Conservation (phyloP, 768 basidiomycete genomes). For the Tephrocybe sp. region DNA sequence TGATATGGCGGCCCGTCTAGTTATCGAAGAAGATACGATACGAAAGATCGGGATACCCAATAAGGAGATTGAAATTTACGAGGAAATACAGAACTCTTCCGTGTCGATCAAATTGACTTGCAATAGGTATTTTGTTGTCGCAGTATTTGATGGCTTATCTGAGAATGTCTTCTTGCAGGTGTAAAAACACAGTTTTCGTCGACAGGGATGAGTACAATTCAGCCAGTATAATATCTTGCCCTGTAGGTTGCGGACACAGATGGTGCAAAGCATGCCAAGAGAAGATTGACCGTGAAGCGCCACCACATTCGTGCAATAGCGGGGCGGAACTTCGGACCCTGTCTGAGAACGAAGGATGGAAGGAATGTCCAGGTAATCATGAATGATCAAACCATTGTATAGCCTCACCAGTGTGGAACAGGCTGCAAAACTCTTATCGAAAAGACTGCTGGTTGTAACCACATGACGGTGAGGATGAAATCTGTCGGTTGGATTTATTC, state of each 20-base stretch:
- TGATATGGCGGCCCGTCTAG: slow-evolving; percentile 23
- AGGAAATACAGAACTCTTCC: slow-evolving; percentile 43
- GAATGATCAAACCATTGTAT: too few species aligned
- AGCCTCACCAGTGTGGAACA: slow-evolving; percentile 10
- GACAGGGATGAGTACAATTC: slow-evolving; percentile 46
- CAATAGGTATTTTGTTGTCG: slow-evolving; percentile 37
- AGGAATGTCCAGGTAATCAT: slow-evolving; percentile 54
- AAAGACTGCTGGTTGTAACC: slow-evolving; percentile 53
- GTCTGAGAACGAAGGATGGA: slow-evolving; percentile 57
- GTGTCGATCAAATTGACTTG: slow-evolving; percentile 47
- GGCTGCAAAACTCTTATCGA: slow-evolving; percentile 47
- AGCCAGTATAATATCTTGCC: slow-evolving; percentile 44
- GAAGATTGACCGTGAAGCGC: slow-evolving; percentile 26
- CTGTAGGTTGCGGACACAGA: slow-evolving; percentile 43
- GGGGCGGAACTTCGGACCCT: slow-evolving; percentile 50
- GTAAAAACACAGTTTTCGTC: slow-evolving; percentile 45
- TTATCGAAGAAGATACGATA: slow-evolving; percentile 35
- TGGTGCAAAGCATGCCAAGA: slow-evolving; percentile 66
- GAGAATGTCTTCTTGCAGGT: slow-evolving; percentile 31
- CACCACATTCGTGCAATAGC: slow-evolving; percentile 54
- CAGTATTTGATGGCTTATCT: background rate
- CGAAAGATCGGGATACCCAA: slow-evolving; percentile 43
- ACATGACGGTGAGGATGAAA: slow-evolving; percentile 53
- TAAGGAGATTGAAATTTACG: slow-evolving; percentile 36
- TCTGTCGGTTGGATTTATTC: too few species aligned